These are phyloP conservation scores for Penicillium bovifimosum DNA, from an alignment of 495 filamentous ascomycete species.

Conservation along the genomic window DNA sequence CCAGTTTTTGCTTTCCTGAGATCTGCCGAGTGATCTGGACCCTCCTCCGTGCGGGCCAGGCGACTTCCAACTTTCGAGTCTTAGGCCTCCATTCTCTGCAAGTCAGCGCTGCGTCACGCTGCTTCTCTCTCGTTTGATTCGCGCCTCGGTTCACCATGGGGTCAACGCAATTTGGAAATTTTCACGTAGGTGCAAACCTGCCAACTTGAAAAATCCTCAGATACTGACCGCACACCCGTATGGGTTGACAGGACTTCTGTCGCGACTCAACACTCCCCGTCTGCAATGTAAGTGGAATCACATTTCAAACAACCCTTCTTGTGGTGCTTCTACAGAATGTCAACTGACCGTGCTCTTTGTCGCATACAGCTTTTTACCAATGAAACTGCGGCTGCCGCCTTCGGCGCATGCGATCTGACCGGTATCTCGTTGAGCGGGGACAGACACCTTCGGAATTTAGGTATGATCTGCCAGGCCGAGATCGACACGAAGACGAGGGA, in stretches of 20 bases:
- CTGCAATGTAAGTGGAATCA: slow-evolving; percentile 75
- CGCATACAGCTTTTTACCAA: slow-evolving; percentile 47
- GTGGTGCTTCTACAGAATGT: neutral
- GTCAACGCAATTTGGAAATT: slow-evolving; percentile 79
- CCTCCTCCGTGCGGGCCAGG: slow-evolving; percentile 30
- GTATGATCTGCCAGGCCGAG: slow-evolving; percentile 43
- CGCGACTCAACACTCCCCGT: slow-evolving; percentile 91
- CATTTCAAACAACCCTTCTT: neutral
- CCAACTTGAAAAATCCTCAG: slow-evolving; percentile 5
- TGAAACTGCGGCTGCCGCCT: slow-evolving; percentile 46
- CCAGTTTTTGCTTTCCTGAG: slow-evolving; percentile 6
- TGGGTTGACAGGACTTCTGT: slow-evolving; percentile 73
- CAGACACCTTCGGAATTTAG: slow-evolving; percentile 72
- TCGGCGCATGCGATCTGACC: slow-evolving; percentile 61
- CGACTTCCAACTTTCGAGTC: slow-evolving; percentile 17
- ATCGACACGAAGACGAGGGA: neutral
- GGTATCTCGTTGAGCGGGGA: slow-evolving; percentile 66
- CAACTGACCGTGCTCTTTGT: slow-evolving; percentile 19
- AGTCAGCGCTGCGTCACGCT: slow-evolving; percentile 10
- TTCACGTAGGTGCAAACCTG: slow-evolving; percentile 59
- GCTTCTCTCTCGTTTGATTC: slow-evolving; percentile 3
- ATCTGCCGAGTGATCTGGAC: slow-evolving; percentile 26
- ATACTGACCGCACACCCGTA: slow-evolving; percentile 18
- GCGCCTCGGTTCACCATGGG: slow-evolving; percentile 38
- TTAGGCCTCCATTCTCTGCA: neutral